These are phyloP conservation scores for Phlyctochytrium arcticum DNA, from an alignment of 192 early-diverging fungal genomes.

Conservation along the genomic window DNA sequence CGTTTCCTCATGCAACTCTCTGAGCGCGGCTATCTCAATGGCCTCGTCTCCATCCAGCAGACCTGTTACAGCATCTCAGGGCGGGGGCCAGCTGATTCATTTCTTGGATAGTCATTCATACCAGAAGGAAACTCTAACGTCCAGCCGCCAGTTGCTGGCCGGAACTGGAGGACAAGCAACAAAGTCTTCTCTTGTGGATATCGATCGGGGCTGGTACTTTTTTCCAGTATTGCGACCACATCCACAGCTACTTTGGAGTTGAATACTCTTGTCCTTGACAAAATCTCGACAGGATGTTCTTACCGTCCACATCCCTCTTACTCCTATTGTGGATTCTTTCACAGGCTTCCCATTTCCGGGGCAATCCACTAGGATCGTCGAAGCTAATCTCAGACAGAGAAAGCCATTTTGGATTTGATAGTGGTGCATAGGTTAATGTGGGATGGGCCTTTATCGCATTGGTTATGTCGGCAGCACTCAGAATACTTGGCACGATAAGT, in stretches of 20 bases:
- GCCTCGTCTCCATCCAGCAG: conserved; percentile 17
- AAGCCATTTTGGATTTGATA: not conserved
- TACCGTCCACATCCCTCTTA: conserved; percentile 17
- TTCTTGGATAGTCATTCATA: not conserved
- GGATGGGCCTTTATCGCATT: not conserved
- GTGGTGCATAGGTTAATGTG: not conserved
- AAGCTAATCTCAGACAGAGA: not conserved
- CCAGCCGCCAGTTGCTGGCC: conserved; percentile 16
- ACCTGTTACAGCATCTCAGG: not conserved
- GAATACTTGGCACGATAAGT: no score
- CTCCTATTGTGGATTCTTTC: conserved; percentile 1
- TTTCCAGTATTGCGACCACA: conserved; percentile 8
- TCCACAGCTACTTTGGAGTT: conserved; percentile 9
- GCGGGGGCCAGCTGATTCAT: not conserved
- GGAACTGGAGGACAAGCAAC: conserved; percentile 26
- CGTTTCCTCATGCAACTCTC: conserved; percentile 31
- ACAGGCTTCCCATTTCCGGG: not conserved
- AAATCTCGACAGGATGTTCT: not conserved
- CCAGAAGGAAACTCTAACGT: conserved; percentile 30
- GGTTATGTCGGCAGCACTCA: not conserved
- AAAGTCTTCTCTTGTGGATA: conserved; percentile 1
- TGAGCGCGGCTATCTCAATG: conserved; percentile 1
- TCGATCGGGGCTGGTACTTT: not conserved
- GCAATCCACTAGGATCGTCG: not conserved
- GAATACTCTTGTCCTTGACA: not conserved